A percentile compares a stretch with the other conserved stretches of the same genome.
phyloP scores from a whole-genome alignment of 2,329 filamentous ascomycete species.

The Aspergillus ochraceus region DNA sequence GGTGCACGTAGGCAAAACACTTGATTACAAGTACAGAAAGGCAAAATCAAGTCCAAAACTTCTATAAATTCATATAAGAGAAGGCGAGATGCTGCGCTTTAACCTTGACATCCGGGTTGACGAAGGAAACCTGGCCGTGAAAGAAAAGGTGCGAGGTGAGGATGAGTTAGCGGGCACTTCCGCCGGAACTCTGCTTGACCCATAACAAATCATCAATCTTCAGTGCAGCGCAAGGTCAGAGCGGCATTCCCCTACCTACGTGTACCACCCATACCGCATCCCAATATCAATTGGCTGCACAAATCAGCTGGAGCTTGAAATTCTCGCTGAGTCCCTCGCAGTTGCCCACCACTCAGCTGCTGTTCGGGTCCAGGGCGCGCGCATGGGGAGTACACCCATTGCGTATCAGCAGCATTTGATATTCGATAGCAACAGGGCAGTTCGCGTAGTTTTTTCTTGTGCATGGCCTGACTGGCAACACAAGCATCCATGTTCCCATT shows the following conservation, averaged over 20 bases:
- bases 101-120: neutral
- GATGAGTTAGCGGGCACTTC: neutral
- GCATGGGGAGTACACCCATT: neutral
- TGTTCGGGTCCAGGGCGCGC: neutral
- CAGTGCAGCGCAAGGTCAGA: neutral
- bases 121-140: neutral
- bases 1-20: neutral
- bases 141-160: neutral
- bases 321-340: too few relatives aligned
- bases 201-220: neutral
- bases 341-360: too few relatives aligned
- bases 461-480: too few relatives aligned
- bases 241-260: neutral
- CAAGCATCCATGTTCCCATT: too few relatives aligned
- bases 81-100: neutral
- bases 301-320: too few relatives aligned
- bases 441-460: too few relatives aligned
- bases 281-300: too few relatives aligned
- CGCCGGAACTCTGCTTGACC: neutral
- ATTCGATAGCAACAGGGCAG: too few relatives aligned
- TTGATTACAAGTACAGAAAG: neutral
- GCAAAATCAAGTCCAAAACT: neutral
- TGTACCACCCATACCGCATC: too few relatives aligned
- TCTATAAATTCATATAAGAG: neutral
- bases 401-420: too few relatives aligned